Evolutionary conservation across 2,329 filamentous ascomycete genomes (phyloP), one percentile per base, ranked within the genome.

Genomic region (Ampelomyces quisqualis): DNA sequence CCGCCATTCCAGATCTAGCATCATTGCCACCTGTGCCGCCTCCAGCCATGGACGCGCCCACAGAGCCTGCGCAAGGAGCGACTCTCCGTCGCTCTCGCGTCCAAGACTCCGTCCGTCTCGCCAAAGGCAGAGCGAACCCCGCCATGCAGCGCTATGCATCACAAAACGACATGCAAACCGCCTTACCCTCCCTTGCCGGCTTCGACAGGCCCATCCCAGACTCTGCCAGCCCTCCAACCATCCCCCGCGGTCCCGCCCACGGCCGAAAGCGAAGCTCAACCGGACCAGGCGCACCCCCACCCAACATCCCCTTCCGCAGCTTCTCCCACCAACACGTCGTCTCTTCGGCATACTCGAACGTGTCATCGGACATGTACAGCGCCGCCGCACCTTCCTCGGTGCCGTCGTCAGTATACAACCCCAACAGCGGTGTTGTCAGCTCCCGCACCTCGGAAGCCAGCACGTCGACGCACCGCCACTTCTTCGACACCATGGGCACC

Each of bases 231-330:
- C 84, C 87, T 24, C 87, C 87, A 0, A 73, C 79, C 45, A 84
- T 90, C 31, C 84, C 84, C 3, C 81, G 86, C 4, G 87, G 86
- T 15, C 65, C 70, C 73, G 75, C 74, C 6, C 90, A 96, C 64
- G 82, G 82, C 5, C 85, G 91, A 45, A 95, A 94, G 72, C 80
- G 90, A 49, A 95, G 90, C 72, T 94, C 91, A 61, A 95, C 90
- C 0, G 87, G 87, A 8, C 85, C 88, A 4, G 82, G 86, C 31
- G 77, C 82, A 14, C 80, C 80, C 10, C 85, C 83, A 19, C 82
- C 86, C 1, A 75, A 82, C 34, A 83, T 63, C 14, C 55, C 85
- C 2, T 88, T 93, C 73, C 82, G 89, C 31, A 89, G 85, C 48
- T 91, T 94, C 69, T 90, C 87, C 18, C 62, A 73, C 46, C 66